Percentiles rank a stretch among this genome's conserved stretches.
These are phyloP conservation scores for Globisporangium okanoganense DNA, from an alignment of 352 stramenopile species.

Conservation along the genomic window DNA sequence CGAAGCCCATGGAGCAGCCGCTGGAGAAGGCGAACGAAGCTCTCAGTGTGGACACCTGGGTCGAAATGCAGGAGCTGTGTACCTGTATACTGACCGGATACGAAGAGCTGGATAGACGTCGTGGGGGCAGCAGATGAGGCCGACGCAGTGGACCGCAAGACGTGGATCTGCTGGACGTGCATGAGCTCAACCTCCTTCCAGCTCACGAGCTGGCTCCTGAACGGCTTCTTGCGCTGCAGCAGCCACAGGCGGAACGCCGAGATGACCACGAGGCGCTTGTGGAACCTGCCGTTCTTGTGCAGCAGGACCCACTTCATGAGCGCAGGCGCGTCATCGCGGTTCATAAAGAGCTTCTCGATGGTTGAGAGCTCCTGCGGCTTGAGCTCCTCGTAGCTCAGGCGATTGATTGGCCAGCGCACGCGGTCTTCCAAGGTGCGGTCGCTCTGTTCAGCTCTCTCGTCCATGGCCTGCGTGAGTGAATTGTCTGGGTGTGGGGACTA, in stretches of 20 bases:
- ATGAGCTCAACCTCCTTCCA: constrained; percentile 43
- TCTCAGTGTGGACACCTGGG: constrained; percentile 49
- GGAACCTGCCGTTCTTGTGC: constrained; percentile 33
- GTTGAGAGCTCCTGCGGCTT: constrained; percentile 28
- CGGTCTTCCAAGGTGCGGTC: neutral
- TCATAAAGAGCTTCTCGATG: constrained; percentile 50
- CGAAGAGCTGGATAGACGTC: constrained; percentile 30
- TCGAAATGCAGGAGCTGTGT: constrained; percentile 46
- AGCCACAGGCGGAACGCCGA: constrained; percentile 51
- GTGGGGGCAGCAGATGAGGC: constrained; percentile 12
- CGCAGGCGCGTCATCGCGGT: constrained; percentile 38
- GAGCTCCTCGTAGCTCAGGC: constrained; percentile 60
- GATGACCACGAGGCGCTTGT: constrained; percentile 48
- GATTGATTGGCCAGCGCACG: constrained; percentile 51
- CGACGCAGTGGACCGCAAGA: constrained; percentile 19
- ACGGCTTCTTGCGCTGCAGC: constrained; percentile 42
- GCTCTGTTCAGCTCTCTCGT: neutral
- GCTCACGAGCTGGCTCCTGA: constrained; percentile 30
- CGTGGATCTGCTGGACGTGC: constrained; percentile 32
- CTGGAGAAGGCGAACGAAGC: constrained; percentile 47
- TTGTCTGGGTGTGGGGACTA: neutral
- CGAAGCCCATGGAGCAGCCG: constrained; percentile 42
- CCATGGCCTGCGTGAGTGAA: neutral
- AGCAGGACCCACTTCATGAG: constrained; percentile 66
- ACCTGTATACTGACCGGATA: constrained; percentile 7